Base-by-base conservation (phyloP, 495 filamentous ascomycete species). In the Halenospora varia region DNA sequence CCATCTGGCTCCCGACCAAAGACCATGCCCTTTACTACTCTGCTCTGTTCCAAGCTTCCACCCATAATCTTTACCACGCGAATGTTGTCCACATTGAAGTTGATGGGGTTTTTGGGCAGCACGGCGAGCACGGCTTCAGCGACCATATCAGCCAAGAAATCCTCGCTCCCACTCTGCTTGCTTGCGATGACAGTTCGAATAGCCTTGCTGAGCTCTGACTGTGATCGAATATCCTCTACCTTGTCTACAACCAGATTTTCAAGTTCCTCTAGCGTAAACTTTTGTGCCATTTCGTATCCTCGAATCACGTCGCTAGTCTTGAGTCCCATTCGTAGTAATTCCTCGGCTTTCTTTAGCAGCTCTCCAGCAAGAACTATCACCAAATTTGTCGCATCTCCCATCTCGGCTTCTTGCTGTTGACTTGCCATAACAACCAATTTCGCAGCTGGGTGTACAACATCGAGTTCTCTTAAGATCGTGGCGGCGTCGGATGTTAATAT, bases 41-140 rank as follows among this genome's bases (percentile, higher is more conserved):
- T 84, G 67, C 89, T 94, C 73, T 97, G 92, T 67, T 90, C 89
- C 67, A 97, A 78, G 68, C 86, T 89, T 57, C 95, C 94, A 61
- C 95, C 95, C 95, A 99, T 97, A 64, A 99, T 97, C 79, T 99
- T 99, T 56, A 99, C 95, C 57, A 99, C 95, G 49, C 95, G 90
- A 62, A 99, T 85, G 69, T 97, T 99, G 78, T 99, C 95, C 62
- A 99, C 95, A 74, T 97, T 99, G 79, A 99, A 99, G 77, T 97
- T 96, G 69, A 78, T 70, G n/a, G 95, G 88, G 76, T 97, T 95
- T 78, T 96, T 97, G 58, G 95, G 95, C 47, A 97, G 82, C 2
- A 99, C 95, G 49, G 90, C 85, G 51, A 97, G 83, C 22, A 97
- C 90, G 24, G 93, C 95, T 77, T 97, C 92, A 35, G 95, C 85